These are phyloP conservation scores for Cucurbitaria berberidis DNA, from an alignment of 2,329 filamentous ascomycete genomes.

Conservation along the genomic window DNA sequence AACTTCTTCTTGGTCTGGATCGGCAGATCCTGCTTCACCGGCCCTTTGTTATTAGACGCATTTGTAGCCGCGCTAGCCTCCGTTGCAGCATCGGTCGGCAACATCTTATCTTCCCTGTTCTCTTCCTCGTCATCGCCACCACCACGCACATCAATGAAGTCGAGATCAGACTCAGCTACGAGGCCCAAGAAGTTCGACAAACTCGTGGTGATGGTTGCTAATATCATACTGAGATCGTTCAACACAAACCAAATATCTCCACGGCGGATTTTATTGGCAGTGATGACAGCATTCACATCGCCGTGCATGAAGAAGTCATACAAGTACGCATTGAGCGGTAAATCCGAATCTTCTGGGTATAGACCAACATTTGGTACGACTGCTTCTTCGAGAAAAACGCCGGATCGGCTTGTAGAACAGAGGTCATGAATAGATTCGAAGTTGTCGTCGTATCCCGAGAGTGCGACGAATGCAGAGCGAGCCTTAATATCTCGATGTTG, in stretches of 20 bases:
- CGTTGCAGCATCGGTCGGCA: constrained; percentile 32
- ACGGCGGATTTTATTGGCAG: constrained; percentile 69
- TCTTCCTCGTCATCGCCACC: constrained; percentile 59
- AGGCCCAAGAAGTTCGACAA: constrained; percentile 64
- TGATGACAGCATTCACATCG: constrained; percentile 64
- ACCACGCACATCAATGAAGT: constrained; percentile 60
- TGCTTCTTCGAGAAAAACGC: constrained; percentile 76
- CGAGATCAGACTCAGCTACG: constrained; percentile 52
- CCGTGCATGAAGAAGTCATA: constrained; percentile 81
- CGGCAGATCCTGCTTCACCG: constrained; percentile 39
- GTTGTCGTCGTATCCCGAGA: constrained; percentile 70
- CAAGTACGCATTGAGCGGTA: constrained; percentile 70
- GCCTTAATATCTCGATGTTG: constrained; percentile 52
- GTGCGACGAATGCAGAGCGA: constrained; percentile 72
- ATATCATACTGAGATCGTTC: constrained; percentile 69
- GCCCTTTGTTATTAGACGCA: constrained; percentile 28
- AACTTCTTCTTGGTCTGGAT: constrained; percentile 48
- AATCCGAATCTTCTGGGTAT: constrained; percentile 60
- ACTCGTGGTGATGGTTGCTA: constrained; percentile 74
- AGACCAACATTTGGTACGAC: constrained; percentile 73
- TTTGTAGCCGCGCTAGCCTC: constrained; percentile 21
- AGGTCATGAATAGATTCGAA: constrained; percentile 72
- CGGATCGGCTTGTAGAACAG: constrained; percentile 67
- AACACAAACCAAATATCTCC: constrained; percentile 76
- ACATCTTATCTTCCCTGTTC: constrained; percentile 49